Percentiles rank a stretch among this genome's conserved stretches.
phyloP scores from a whole-genome alignment of 768 basidiomycete species.

The Termitomyces sp. region DNA sequence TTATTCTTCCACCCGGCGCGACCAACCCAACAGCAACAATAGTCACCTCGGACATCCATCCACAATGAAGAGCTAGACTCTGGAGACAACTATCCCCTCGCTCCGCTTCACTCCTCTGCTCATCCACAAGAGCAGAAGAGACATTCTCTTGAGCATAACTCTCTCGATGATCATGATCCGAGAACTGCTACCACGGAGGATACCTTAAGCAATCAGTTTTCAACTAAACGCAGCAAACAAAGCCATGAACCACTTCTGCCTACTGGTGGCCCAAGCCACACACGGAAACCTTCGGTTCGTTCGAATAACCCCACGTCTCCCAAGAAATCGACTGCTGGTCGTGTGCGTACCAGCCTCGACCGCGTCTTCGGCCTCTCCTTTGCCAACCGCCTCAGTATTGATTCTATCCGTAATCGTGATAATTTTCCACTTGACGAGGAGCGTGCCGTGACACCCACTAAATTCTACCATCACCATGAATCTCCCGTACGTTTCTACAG shows the following conservation, averaged over 20 bases:
- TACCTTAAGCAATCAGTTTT: constrained; percentile 21
- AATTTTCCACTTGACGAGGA: constrained; percentile 12
- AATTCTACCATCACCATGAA: constrained; percentile 14
- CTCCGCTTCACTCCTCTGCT: constrained; percentile 4
- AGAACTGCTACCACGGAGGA: constrained; percentile 4
- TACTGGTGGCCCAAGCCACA: constrained; percentile 29
- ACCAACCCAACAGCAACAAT: constrained; percentile 43
- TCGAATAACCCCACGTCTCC: constrained; percentile 16
- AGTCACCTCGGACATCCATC: constrained; percentile 37
- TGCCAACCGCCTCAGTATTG: constrained; percentile 48
- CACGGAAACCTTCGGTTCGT: constrained; percentile 21
- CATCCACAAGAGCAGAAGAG: constrained; percentile 5
- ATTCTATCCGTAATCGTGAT: constrained; percentile 33
- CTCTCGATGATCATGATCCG: constrained; percentile 10
- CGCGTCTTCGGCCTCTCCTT: constrained; percentile 50
- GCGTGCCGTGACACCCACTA: constrained; percentile 3
- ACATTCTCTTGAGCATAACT: constrained; percentile 8
- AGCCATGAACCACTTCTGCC: constrained; percentile 77
- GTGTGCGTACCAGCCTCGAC: constrained; percentile 59
- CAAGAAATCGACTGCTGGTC: constrained; percentile 21
- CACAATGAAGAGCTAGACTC: constrained; percentile 13
- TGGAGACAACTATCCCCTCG: constrained; percentile 12
- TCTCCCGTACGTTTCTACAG: constrained; percentile 24
- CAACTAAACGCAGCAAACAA: constrained; percentile 45
- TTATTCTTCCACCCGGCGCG: constrained; percentile 75